Conservation (phyloP, 2,329 filamentous ascomycete species). For the Myriosclerotinia scirpicola region DNA sequence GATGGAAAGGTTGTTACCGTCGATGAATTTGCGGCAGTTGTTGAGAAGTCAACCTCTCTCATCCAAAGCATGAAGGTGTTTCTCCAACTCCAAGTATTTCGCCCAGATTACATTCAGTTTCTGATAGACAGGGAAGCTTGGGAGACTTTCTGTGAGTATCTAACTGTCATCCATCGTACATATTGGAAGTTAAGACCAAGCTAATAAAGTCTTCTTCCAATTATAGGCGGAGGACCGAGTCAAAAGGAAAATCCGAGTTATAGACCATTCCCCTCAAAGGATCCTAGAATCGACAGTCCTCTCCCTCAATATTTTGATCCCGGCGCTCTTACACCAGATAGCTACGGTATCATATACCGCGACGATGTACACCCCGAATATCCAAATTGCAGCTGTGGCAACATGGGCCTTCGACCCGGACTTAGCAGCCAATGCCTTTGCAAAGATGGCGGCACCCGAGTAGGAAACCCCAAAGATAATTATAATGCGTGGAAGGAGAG, state of each 20-base stretch:
- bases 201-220: neutral
- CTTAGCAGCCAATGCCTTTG: too few species aligned
- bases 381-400: neutral
- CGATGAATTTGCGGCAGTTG: neutral
- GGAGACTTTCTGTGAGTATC: neutral
- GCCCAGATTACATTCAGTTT: constrained; percentile 5
- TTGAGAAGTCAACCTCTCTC: neutral
- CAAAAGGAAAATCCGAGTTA: neutral
- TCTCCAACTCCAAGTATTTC: neutral
- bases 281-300: neutral
- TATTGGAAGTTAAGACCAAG: neutral
- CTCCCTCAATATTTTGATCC: constrained; percentile 6
- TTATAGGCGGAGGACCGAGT: neutral
- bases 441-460: neutral
- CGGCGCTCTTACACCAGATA: neutral
- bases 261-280: neutral
- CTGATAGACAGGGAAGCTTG: neutral
- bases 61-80: neutral
- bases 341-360: neutral
- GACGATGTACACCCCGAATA: neutral
- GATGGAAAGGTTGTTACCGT: neutral
- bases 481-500: neutral
- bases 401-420: neutral
- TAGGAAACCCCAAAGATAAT: neutral
- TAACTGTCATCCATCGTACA: neutral